Evolutionary conservation across 177 flowering plant genomes (phyloP).

Genomic region (Telopea speciosissima): DNA sequence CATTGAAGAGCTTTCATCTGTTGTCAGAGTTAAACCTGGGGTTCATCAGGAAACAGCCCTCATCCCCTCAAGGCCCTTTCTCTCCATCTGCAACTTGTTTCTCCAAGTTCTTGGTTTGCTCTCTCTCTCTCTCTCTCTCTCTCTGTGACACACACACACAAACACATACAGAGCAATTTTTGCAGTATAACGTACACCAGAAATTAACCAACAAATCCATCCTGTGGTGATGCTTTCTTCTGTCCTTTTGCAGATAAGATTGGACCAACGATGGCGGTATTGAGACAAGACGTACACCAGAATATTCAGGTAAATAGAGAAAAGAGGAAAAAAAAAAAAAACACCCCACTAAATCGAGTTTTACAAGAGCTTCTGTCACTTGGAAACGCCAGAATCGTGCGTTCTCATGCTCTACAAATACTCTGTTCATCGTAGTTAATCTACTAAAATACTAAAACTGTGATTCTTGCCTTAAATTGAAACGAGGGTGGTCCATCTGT

Average conservation of each 20-base stretch:
- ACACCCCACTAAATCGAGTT: not conserved
- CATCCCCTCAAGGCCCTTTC: constrained; percentile 54
- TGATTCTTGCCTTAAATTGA: too few relatives aligned
- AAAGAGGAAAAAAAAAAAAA: too few relatives aligned
- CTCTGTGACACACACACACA: too few relatives aligned
- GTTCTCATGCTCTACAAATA: too few relatives aligned
- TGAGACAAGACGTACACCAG: constrained; percentile 73
- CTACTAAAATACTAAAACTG: too few relatives aligned
- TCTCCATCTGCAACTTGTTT: constrained; percentile 49
- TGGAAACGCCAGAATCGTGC: too few relatives aligned
- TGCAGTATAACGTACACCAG: too few relatives aligned
- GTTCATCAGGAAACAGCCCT: constrained; percentile 12
- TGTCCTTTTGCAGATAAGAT: constrained; percentile 69
- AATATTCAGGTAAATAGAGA: constrained; percentile 56
- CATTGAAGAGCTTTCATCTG: constrained; percentile 34
- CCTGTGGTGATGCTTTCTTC: constrained; percentile 3
- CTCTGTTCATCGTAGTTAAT: too few relatives aligned
- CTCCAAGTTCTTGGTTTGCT: constrained; percentile 73
- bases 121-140: not conserved
- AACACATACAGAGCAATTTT: too few relatives aligned
- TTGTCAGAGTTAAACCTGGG: constrained; percentile 23
- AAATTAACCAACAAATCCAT: not conserved
- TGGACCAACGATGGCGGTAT: constrained; percentile 87
- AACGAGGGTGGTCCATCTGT: too few relatives aligned
- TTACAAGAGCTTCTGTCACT: too few relatives aligned